Base-by-base conservation (phyloP, 1,139 yeast species). In the Pichia terricola region DNA sequence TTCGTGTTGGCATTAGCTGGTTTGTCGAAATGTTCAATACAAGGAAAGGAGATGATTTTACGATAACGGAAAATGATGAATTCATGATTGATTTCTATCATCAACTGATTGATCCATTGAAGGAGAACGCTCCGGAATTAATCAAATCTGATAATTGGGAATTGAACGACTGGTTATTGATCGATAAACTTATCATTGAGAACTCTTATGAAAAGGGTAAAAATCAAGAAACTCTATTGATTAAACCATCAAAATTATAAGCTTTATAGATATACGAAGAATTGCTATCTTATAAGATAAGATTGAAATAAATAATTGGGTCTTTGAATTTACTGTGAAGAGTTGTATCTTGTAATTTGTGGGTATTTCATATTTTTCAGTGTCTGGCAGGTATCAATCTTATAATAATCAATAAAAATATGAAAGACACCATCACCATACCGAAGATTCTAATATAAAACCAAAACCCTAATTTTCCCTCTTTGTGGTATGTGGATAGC, bases 131-230 rank as follows among this genome's bases (percentile, higher is more conserved):
- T 3, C 85, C 86, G 1, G 83, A 77, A 52, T 52, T 65, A 62
- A 26, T 35, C 4, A 27, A 63, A 61, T 40, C 43, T 4, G 81
- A 84, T 6, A 66, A 69, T 30, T 81, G 88, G 86, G 69, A 76
- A 3, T 70, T 80, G 5, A 69, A 75, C 42, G 45, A 53, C 16
- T 54, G 56, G 41, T 9, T 50, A 10, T 28, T 44, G 4, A 39
- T 48, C 5, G 52, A 50, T 39, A 39, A 38, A 22, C 33, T 58
- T 4, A 42, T 49, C 11, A 7, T 35, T 4, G 42, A 46, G 28
- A 53, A 53, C 39, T 50, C 53, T 1, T 57, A 57, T 38, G 57
- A 53, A 40, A 58, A 57, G 40, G 60, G 61, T 5, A 49, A 56
- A 32, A 40, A 31, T 22, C 26, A 43, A 22, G 61, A 57, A 37